Base-by-base conservation (phyloP, 768 basidiomycete species). In the Tulasnella sp. region DNA sequence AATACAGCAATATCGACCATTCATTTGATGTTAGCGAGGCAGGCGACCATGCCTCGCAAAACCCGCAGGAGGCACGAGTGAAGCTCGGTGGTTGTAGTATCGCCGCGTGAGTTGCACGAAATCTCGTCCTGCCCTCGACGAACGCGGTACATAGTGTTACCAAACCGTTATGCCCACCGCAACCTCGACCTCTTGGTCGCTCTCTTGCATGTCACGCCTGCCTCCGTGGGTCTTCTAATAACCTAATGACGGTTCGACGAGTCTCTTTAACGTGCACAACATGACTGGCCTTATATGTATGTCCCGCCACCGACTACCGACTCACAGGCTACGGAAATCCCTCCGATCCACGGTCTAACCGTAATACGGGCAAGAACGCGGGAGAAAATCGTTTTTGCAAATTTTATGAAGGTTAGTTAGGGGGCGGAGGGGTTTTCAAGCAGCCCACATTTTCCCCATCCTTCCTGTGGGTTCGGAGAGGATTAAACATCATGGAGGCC, bases 281-380 rank as follows among this genome's bases (percentile, higher is more conserved):
- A 72, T 62, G 34, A n/a, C 71, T n/a, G 76, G 58, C 38, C 68
- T 18, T n/a, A n/a, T n/a, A n/a, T n/a, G n/a, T n/a, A n/a, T n/a
- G n/a, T n/a, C n/a, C n/a, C n/a, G n/a, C n/a, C n/a, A n/a, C n/a
- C n/a, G n/a, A n/a, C n/a, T n/a, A n/a, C n/a, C n/a, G n/a, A n/a
- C n/a, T n/a, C n/a, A n/a, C 83, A 99, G 93, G 96, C 96, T n/a
- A 97, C 97, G 7, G 94, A 97, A 85, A 92, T 99, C 82, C 89
- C 92, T 81, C 81, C 89, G 24, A 86, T 97, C 72, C 98, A 98
- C 86, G 91, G 93, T 0, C 88, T 99, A 77, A 92, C 91, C 85
- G 87, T 93, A 71, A 92, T 95, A 0, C 91, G 80, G 86, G 87
- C 9, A 85, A 86, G 81, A 56, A 34, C 24, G 86, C 88, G 77